Conservation (phyloP, 371 early-diverging fungal genomes). For the Smittium culicis region DNA sequence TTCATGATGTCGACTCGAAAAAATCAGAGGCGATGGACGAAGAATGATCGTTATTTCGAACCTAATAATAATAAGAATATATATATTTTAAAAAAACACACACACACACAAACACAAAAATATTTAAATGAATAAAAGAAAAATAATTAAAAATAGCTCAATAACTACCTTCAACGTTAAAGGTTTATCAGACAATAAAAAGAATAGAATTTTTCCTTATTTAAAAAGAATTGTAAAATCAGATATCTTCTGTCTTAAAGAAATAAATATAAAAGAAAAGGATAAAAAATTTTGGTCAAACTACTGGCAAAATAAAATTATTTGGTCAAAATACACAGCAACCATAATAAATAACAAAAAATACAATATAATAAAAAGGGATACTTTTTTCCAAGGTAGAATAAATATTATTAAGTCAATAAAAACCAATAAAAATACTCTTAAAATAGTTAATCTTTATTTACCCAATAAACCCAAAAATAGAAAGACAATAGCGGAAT, state of each 20-base stretch:
- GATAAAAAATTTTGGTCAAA: not conserved
- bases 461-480: not conserved
- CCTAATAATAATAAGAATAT: too few relatives aligned
- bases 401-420: not conserved
- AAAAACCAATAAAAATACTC: not conserved
- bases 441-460: slow-evolving; percentile 6
- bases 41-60: too few relatives aligned
- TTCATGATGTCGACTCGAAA: too few relatives aligned
- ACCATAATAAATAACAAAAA: too few relatives aligned
- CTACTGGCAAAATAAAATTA: too few relatives aligned
- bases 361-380: not conserved
- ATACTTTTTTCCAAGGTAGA: not conserved
- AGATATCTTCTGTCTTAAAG: slow-evolving; percentile 2
- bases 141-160: not conserved
- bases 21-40: too few relatives aligned
- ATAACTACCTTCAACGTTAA: not conserved
- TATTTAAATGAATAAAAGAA: not conserved
- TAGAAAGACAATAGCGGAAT: not conserved
- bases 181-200: not conserved
- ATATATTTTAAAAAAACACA: not conserved
- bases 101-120: not conserved
- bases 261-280: slow-evolving; percentile 1
- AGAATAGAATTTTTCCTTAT: not conserved
- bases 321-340: too few relatives aligned
- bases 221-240: not conserved